Percentiles rank a stretch among this genome's conserved stretches.
These are phyloP conservation scores for Podospora didyma DNA, from an alignment of 495 filamentous ascomycete species.

Conservation along the genomic window DNA sequence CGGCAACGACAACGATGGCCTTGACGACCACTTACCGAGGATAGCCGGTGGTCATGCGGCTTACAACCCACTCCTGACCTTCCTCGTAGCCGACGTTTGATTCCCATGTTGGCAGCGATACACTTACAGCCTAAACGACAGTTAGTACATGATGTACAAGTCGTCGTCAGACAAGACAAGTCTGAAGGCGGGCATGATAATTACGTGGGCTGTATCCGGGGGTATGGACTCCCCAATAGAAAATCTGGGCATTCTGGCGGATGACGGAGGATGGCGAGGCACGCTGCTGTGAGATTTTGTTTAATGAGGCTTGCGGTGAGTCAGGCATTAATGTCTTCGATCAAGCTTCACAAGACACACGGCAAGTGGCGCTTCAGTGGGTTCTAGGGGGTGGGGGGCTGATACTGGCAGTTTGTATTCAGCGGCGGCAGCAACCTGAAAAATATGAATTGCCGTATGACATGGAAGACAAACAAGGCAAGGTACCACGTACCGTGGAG, in stretches of 20 bases:
- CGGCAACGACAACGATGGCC: neutral
- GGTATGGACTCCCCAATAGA: constrained; percentile 56
- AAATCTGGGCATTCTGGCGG: constrained; percentile 39
- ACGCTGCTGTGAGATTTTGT: neutral
- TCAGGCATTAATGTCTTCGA: too few relatives aligned
- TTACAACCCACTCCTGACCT: constrained; percentile 78
- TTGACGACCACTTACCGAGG: constrained; percentile 55
- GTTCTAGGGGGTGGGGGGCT: too few relatives aligned
- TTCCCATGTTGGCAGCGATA: constrained; percentile 91
- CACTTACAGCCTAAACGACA: constrained; percentile 75
- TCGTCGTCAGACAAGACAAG: constrained; percentile 7
- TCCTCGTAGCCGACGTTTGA: constrained; percentile 91
- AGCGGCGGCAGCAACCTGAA: too few relatives aligned
- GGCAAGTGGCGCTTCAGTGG: too few relatives aligned
- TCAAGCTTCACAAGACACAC: too few relatives aligned
- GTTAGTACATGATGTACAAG: neutral
- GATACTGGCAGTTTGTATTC: too few relatives aligned
- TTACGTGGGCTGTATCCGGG: constrained; percentile 57
- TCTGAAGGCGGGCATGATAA: constrained; percentile 9
- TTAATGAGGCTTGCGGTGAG: too few relatives aligned
- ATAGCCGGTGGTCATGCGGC: constrained; percentile 86
- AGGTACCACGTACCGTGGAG: too few relatives aligned
- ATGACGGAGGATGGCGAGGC: neutral
- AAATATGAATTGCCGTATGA: too few relatives aligned
- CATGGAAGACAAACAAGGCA: too few relatives aligned